These are phyloP conservation scores for Lipomyces sp. DNA, from an alignment of 805 yeast species.

Conservation along the genomic window DNA sequence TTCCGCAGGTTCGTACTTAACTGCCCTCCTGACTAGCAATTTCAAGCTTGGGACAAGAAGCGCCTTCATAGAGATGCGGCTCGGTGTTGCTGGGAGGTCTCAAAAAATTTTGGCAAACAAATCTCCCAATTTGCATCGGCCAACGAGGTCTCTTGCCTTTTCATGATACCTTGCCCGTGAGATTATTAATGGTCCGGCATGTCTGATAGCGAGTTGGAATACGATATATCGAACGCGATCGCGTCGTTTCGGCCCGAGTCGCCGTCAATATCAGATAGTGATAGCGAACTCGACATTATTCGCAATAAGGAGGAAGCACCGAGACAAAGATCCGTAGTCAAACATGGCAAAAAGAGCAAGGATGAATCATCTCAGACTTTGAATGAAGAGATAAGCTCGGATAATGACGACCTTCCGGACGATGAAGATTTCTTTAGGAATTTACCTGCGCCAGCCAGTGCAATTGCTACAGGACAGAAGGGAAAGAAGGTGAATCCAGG, in stretches of 20 bases:
- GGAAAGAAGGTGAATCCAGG: constrained; percentile 51
- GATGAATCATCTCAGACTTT: constrained; percentile 9
- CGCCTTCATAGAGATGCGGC: neutral
- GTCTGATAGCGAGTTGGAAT: constrained; percentile 37
- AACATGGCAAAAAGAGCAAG: neutral
- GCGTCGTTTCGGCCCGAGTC: constrained; percentile 18
- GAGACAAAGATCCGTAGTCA: constrained; percentile 1
- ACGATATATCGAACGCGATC: constrained; percentile 31
- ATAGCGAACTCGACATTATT: constrained; percentile 15
- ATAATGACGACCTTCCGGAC: constrained; percentile 49
- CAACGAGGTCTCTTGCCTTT: neutral
- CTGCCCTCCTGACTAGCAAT: too few species aligned
- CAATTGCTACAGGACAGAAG: constrained; percentile 38
- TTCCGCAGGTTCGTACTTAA: too few species aligned
- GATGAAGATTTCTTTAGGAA: constrained; percentile 49
- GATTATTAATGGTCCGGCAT: constrained; percentile 6
- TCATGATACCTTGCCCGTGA: too few species aligned
- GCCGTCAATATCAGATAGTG: constrained; percentile 21
- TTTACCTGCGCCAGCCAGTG: constrained; percentile 30
- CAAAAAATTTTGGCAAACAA: neutral
- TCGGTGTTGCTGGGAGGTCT: neutral
- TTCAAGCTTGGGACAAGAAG: too few species aligned
- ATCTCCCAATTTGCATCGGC: neutral
- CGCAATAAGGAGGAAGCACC: neutral
- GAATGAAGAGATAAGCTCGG: constrained; percentile 45